Conservation (phyloP, 2,329 filamentous ascomycete species). For the Aspergillus ustus region DNA sequence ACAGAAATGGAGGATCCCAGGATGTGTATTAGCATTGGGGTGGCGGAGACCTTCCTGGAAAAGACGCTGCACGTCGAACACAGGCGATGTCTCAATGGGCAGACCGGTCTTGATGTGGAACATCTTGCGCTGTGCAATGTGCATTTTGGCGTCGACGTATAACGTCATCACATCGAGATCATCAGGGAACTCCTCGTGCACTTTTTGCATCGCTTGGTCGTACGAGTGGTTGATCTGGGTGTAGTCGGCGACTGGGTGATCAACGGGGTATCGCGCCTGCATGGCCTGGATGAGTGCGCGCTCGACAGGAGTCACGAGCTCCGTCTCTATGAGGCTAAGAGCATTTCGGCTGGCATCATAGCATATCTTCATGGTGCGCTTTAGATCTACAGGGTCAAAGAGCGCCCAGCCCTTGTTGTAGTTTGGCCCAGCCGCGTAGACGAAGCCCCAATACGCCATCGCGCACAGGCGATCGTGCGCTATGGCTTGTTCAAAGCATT, state of each 20-base stretch:
- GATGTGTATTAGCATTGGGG: conserved; percentile 60
- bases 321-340: conserved; percentile 37
- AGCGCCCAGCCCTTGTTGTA: conserved; percentile 79
- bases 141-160: conserved; percentile 69
- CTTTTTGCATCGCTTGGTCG: conserved; percentile 63
- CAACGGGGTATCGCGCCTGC: conserved; percentile 62
- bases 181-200: conserved; percentile 57
- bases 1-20: conserved; percentile 74
- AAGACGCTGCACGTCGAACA: conserved; percentile 61
- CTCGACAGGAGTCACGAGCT: conserved; percentile 54
- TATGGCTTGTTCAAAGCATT: conserved; percentile 45
- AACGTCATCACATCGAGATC: conserved; percentile 67
- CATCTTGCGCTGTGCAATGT: conserved; percentile 66
- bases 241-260: conserved; percentile 55
- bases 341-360: conserved; percentile 53
- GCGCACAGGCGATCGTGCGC: conserved; percentile 39
- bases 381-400: conserved; percentile 67
- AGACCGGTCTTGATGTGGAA: conserved; percentile 65
- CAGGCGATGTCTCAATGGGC: conserved; percentile 59
- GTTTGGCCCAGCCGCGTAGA: conserved; percentile 74
- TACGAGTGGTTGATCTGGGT: conserved; percentile 63
- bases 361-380: conserved; percentile 53
- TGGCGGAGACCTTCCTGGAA: conserved; percentile 63
- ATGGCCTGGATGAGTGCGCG: conserved; percentile 67
- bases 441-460: conserved; percentile 48